Percentiles rank a stretch among this genome's conserved stretches.
Conservation (phyloP, 345 rosid genomes). For the Brassica cretica region DNA sequence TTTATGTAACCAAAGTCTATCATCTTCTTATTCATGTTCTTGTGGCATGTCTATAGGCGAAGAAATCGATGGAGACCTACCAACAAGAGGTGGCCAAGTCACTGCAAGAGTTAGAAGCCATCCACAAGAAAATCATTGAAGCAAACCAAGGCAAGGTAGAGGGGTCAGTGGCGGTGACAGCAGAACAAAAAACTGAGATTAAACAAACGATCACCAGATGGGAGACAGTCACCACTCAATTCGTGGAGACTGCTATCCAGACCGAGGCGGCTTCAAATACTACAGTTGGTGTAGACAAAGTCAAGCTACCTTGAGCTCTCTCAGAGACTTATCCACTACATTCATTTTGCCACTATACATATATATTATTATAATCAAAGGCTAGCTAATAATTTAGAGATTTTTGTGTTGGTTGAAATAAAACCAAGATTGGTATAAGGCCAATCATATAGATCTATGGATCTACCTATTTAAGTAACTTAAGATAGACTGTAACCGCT, state of each 20-base stretch:
- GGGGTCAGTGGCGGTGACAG: conserved; percentile 4
- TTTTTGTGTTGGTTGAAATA: conserved; percentile 11
- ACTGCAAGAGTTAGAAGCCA: conserved; percentile 16
- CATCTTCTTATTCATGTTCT: neutral
- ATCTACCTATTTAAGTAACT: neutral
- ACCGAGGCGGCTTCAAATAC: conserved; percentile 7
- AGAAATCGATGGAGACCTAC: conserved; percentile 11
- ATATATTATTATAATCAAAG: neutral
- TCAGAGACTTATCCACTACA: neutral
- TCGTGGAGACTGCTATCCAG: conserved; percentile 26
- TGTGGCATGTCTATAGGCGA: neutral
- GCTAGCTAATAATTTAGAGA: conserved; percentile 18
- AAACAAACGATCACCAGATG: conserved; percentile 32
- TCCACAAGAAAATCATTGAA: conserved; percentile 8
- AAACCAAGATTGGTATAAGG: conserved; percentile 16
- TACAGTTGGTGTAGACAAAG: neutral
- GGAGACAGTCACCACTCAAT: conserved; percentile 38
- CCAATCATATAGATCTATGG: neutral
- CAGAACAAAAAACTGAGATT: conserved; percentile 15
- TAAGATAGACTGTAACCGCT: neutral
- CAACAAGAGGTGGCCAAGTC: conserved; percentile 26
- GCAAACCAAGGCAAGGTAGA: conserved; percentile 19
- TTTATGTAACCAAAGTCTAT: neutral
- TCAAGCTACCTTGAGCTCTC: neutral
- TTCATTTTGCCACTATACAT: neutral